Percentiles rank a stretch among this genome's conserved stretches.
Conservation (phyloP, 2,329 filamentous ascomycete genomes). For the Saccharata proteae region DNA sequence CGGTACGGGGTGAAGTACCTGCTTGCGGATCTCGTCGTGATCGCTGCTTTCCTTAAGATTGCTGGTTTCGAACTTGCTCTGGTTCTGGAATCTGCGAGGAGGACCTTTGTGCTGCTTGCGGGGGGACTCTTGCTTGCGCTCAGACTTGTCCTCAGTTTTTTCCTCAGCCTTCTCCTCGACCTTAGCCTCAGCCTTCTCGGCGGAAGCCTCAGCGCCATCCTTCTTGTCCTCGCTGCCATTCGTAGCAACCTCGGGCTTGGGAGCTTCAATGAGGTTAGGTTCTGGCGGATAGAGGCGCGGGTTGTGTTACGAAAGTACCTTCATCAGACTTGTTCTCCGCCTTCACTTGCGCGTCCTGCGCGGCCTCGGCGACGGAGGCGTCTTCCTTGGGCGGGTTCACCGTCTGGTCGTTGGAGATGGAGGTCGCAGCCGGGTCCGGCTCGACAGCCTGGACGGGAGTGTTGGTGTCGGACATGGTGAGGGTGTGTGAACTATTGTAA, state of each 20-base stretch:
- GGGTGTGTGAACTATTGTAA: too few species aligned
- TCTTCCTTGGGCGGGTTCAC: constrained; percentile 3
- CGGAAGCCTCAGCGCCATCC: constrained; percentile 11
- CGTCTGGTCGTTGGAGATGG: constrained; percentile 10
- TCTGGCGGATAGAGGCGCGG: too few species aligned
- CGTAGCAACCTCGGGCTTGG: neutral
- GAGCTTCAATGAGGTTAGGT: neutral
- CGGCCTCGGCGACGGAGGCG: constrained; percentile 5
- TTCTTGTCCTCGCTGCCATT: constrained; percentile 1
- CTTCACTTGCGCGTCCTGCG: constrained; percentile 1
- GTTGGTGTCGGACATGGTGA: constrained; percentile 7
- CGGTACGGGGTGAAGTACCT: constrained; percentile 49
- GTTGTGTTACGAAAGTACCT: too few species aligned
- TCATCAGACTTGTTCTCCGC: neutral
- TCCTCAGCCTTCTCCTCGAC: constrained; percentile 10
- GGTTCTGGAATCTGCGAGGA: neutral
- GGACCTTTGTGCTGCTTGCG: constrained; percentile 10
- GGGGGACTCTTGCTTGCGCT: constrained; percentile 1
- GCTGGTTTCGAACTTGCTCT: constrained; percentile 1
- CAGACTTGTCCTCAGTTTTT: too few species aligned
- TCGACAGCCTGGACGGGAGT: constrained; percentile 11
- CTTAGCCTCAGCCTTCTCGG: constrained; percentile 10
- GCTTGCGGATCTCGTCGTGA: constrained; percentile 68
- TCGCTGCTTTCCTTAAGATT: constrained; percentile 61
- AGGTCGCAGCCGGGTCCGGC: constrained; percentile 11